phyloP scores from a whole-genome alignment of 2,329 filamentous ascomycete species.

The Ophiocordyceps camponoti-rufipedis region DNA sequence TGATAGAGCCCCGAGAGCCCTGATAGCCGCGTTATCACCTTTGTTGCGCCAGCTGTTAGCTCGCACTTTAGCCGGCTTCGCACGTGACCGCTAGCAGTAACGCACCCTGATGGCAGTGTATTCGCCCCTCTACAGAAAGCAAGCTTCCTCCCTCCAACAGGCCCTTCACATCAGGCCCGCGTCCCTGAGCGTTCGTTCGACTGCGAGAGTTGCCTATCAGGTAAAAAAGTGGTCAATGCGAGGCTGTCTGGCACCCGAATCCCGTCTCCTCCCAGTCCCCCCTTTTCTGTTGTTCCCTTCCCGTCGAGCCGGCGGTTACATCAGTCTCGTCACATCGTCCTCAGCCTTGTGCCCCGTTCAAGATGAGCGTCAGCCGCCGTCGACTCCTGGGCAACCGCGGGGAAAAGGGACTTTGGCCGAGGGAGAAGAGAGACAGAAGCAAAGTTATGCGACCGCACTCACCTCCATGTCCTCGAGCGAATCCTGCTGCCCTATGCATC shows the following conservation, averaged over 20 bases:
- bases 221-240: conserved; percentile 10
- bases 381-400: conserved; percentile 4
- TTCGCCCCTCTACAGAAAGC: not conserved
- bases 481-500: conserved; percentile 94
- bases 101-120: not conserved
- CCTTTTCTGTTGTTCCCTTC: not conserved
- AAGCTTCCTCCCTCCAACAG: conserved; percentile 2
- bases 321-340: conserved; percentile 80
- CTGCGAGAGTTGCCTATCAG: conserved; percentile 10
- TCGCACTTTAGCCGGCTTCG: not conserved
- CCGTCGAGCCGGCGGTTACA: conserved; percentile 32
- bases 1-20: too few species aligned
- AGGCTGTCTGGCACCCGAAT: not conserved
- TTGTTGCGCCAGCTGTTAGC: not conserved
- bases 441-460: conserved; percentile 23
- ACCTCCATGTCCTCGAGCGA: conserved; percentile 99
- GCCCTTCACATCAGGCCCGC: conserved; percentile 10
- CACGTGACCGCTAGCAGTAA: not conserved
- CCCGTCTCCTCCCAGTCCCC: not conserved
- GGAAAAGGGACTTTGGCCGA: conserved; percentile 2
- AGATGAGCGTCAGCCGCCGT: conserved; percentile 12
- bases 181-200: conserved; percentile 11
- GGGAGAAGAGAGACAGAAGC: conserved; percentile 3
- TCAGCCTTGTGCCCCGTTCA: conserved; percentile 43
- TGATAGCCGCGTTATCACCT: not conserved